Conservation (phyloP, 495 filamentous ascomycete genomes). For the Gamarada debralockiae region DNA sequence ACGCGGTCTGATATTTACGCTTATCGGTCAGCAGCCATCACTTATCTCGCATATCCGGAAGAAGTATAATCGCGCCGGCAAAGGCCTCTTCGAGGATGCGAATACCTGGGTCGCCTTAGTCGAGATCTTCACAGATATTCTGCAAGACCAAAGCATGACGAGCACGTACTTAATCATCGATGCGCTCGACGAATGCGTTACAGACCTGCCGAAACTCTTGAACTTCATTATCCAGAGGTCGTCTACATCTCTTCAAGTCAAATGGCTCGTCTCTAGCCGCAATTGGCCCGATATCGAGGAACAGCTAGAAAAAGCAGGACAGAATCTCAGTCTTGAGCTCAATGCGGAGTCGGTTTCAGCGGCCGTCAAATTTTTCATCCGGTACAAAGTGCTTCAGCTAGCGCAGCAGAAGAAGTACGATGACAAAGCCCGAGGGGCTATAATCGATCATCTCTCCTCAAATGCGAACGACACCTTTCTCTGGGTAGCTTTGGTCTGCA, state of each 20-base stretch:
- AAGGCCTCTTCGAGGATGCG: constrained; percentile 28
- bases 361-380: constrained; percentile 29
- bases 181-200: constrained; percentile 45
- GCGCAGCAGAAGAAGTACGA: constrained; percentile 7
- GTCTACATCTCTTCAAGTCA: constrained; percentile 12
- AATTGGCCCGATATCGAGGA: constrained; percentile 32
- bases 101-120: constrained; percentile 28
- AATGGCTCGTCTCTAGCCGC: too few species aligned
- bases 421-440: constrained; percentile 4
- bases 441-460: background rate
- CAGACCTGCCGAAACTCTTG: constrained; percentile 17
- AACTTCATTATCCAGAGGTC: constrained; percentile 5
- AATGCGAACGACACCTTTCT: constrained; percentile 1
- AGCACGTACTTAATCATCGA: constrained; percentile 38
- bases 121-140: constrained; percentile 28
- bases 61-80: constrained; percentile 26
- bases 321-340: constrained; percentile 1
- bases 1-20: constrained; percentile 30
- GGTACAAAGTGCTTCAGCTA: constrained; percentile 26
- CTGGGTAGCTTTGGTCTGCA: constrained; percentile 26
- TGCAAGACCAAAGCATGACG: constrained; percentile 26
- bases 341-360: background rate
- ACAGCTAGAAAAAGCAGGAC: constrained; percentile 14
- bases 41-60: constrained; percentile 30
- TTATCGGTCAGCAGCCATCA: constrained; percentile 29